Evolutionary conservation across 2,329 filamentous ascomycete genomes (phyloP), one percentile per base, ranked within the genome.

Genomic region (Calonectria naviculata): DNA sequence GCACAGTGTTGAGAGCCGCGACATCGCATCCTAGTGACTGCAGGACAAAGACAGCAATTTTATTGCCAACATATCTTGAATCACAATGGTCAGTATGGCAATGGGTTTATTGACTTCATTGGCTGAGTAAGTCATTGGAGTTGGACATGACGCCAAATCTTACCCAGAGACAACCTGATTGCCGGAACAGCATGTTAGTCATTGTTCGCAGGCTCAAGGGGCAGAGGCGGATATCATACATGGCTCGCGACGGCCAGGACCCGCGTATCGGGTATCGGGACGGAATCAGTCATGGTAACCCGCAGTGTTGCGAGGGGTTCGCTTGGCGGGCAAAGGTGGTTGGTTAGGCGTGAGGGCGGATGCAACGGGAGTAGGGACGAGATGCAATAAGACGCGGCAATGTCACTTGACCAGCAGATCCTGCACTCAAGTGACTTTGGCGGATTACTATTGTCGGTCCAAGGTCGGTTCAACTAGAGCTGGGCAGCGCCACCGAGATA

Each of bases 21-120:
- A 98, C 96, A 79, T 99, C 96, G 80, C 95, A 98, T 58, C 97
- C 97, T 62, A 99, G 86, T 1, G 94, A 93, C 83, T 99, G 96
- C 89, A 99, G 93, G 75, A 95, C 94, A 80, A 98, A 97, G 1
- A 95, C 95, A 47, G 95, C 95, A 88, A 99, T 98, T 79, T 96
- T 98, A 83, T 99, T 99, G 63, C 97, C 97, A 76, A 99, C 97
- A 89, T 98, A 96, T 81, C 97, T 98, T 82, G 15, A 34, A 49
- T 28, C 28, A 26, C 31, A 17, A 15, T 9, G 8, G 24, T 67
- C 28, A 67, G 65, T 38, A 54, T 6, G 17, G 13, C 19, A 54
- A 34, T 36, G 19, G n/a, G 28, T 52, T 58, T 41, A 26, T 26
- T 36, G 9, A 36, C 10, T 7, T 36, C 15, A 36, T 24, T 15